These are phyloP conservation scores for Aspergillus caelatus DNA, from an alignment of 2,329 filamentous ascomycete genomes.

Conservation along the genomic window DNA sequence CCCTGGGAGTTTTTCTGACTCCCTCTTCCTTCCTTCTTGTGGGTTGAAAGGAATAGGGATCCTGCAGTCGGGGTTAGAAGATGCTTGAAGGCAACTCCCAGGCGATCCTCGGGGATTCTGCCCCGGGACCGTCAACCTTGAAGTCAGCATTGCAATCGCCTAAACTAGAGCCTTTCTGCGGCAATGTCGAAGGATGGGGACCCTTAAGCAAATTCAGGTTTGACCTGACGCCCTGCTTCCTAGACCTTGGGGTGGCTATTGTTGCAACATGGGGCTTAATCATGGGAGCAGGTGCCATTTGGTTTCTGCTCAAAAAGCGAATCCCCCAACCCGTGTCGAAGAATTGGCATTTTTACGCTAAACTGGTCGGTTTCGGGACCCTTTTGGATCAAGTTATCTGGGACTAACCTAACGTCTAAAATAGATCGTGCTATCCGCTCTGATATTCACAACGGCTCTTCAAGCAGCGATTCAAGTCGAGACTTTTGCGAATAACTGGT, in stretches of 20 bases:
- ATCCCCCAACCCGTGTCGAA: constrained; percentile 69
- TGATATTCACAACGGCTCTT: constrained; percentile 68
- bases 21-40: constrained; percentile 16
- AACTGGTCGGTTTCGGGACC: constrained; percentile 66
- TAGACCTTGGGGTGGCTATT: constrained; percentile 82
- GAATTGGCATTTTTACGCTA: constrained; percentile 91
- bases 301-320: constrained; percentile 74
- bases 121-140: constrained; percentile 30
- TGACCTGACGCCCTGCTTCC: constrained; percentile 96
- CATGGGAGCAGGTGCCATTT: constrained; percentile 74
- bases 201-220: constrained; percentile 84
- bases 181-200: constrained; percentile 92
- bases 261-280: constrained; percentile 80
- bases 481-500: constrained; percentile 70
- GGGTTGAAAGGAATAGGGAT: constrained; percentile 26
- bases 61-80: constrained; percentile 29
- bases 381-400: not conserved
- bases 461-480: constrained; percentile 78
- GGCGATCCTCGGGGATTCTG: constrained; percentile 35
- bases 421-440: constrained; percentile 65
- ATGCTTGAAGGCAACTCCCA: constrained; percentile 41
- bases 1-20: constrained; percentile 12
- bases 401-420: constrained; percentile 4
- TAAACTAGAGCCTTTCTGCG: constrained; percentile 72
- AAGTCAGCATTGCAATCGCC: constrained; percentile 29